Conservation (phyloP, 192 early-diverging fungal species). For the Dimargaris verticillata region DNA sequence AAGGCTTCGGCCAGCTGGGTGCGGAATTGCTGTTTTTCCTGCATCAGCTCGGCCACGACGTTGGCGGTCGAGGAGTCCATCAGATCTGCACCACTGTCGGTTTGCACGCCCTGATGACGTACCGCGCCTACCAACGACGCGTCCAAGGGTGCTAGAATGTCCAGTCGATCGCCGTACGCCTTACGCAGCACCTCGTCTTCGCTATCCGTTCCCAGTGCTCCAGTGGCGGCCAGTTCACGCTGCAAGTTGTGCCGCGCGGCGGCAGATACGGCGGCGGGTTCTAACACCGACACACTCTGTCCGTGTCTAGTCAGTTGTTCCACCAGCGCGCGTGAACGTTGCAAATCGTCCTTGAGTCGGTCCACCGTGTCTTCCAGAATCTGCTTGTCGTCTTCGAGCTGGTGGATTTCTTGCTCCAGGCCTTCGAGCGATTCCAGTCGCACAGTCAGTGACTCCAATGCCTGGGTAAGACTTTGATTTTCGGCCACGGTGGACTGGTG, state of each 20-base stretch:
- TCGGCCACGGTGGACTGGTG: background rate
- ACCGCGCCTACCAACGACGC: background rate
- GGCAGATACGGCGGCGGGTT: background rate
- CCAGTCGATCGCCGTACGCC: background rate
- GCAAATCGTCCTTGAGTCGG: background rate
- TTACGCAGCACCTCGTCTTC: background rate
- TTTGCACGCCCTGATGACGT: background rate
- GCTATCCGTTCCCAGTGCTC: background rate
- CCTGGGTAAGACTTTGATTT: background rate
- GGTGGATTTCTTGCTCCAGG: background rate
- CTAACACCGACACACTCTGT: background rate
- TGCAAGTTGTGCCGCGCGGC: background rate
- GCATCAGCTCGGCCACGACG: slow-evolving; percentile 3
- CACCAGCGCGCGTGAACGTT: background rate
- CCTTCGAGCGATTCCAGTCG: background rate
- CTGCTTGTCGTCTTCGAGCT: background rate
- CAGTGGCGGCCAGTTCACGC: slow-evolving; percentile 5
- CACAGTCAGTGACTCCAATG: background rate
- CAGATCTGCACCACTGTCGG: background rate
- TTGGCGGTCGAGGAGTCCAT: background rate
- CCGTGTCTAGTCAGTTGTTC: background rate
- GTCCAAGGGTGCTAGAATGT: too few relatives aligned
- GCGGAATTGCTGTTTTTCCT: slow-evolving; percentile 1
- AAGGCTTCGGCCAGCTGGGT: slow-evolving; percentile 2
- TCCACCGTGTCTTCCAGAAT: background rate